Percentiles rank a stretch among this genome's conserved stretches.
Conservation (phyloP, 1,284 basidiomycete genomes). For the Ganoderma sinense region DNA sequence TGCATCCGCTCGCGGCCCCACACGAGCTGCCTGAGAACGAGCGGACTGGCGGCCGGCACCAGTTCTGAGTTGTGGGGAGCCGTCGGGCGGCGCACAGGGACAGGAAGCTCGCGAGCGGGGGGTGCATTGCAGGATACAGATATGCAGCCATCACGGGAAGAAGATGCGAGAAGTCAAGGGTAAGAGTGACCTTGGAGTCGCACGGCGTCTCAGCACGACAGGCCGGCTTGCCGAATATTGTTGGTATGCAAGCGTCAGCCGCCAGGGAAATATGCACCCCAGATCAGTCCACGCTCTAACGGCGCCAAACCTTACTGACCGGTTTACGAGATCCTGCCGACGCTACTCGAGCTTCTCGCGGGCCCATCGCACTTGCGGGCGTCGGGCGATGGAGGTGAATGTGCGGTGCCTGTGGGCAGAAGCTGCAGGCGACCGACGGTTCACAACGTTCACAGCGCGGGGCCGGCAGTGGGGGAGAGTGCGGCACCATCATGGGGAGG, state of each 20-base stretch:
- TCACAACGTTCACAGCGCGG: neutral
- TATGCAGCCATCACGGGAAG: neutral
- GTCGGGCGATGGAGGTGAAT: neutral
- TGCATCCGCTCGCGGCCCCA: neutral
- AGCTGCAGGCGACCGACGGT: neutral
- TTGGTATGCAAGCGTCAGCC: constrained; percentile 5
- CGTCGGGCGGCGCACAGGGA: neutral
- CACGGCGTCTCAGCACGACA: neutral
- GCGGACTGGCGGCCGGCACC: neutral
- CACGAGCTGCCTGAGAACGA: neutral
- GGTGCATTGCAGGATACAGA: neutral
- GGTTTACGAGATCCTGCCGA: neutral
- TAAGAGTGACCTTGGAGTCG: neutral
- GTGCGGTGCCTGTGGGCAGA: neutral
- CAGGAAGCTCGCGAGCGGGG: neutral
- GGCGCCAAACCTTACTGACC: constrained; percentile 4
- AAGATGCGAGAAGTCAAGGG: neutral
- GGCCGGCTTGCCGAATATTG: neutral
- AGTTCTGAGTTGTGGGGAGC: neutral
- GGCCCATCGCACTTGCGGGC: neutral
- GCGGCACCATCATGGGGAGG: neutral
- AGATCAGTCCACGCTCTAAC: constrained; percentile 9
- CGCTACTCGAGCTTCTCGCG: neutral
- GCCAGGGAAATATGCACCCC: constrained; percentile 12
- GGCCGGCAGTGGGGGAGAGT: constrained; percentile 6